Conservation (phyloP, 1,284 basidiomycete genomes). For the Ceratobasidium sp. region DNA sequence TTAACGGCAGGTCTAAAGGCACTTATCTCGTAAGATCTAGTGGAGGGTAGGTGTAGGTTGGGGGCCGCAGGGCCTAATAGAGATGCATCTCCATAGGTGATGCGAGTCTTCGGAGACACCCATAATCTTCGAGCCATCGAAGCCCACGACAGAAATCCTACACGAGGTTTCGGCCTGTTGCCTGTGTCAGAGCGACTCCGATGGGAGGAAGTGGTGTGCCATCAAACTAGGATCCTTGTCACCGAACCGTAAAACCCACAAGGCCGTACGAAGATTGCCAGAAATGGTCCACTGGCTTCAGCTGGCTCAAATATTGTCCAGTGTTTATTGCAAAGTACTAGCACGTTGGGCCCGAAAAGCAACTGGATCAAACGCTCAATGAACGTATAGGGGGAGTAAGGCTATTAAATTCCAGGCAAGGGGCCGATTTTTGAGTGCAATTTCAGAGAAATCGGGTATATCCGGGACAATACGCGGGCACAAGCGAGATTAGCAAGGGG, state of each 20-base stretch:
- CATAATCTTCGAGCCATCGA: not conserved
- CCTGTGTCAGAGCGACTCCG: slow-evolving; percentile 18
- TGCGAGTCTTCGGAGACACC: slow-evolving; percentile 7
- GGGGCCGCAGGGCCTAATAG: not conserved
- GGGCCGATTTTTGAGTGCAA: not conserved
- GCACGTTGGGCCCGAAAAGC: slow-evolving; percentile 26
- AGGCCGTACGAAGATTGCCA: slow-evolving; percentile 12
- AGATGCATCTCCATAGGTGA: not conserved
- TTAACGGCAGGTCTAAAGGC: not conserved
- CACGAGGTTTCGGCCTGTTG: slow-evolving; percentile 13
- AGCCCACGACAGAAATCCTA: not conserved
- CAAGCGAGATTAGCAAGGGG: not conserved
- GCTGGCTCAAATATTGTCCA: not conserved
- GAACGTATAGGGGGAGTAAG: slow-evolving; percentile 23
- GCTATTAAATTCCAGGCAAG: slow-evolving; percentile 9
- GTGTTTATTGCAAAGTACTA: slow-evolving; percentile 1
- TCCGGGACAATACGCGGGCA: slow-evolving; percentile 10
- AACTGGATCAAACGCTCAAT: slow-evolving; percentile 37
- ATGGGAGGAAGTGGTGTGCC: slow-evolving; percentile 9
- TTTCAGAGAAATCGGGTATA: slow-evolving; percentile 1
- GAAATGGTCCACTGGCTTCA: slow-evolving; percentile 16
- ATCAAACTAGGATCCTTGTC: slow-evolving; percentile 24
- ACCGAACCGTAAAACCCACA: slow-evolving; percentile 17
- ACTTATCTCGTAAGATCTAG: not conserved
- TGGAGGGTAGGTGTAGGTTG: no score